Evolutionary conservation across 768 basidiomycete species (phyloP).

Genomic region (Fomitopsis pulvina): DNA sequence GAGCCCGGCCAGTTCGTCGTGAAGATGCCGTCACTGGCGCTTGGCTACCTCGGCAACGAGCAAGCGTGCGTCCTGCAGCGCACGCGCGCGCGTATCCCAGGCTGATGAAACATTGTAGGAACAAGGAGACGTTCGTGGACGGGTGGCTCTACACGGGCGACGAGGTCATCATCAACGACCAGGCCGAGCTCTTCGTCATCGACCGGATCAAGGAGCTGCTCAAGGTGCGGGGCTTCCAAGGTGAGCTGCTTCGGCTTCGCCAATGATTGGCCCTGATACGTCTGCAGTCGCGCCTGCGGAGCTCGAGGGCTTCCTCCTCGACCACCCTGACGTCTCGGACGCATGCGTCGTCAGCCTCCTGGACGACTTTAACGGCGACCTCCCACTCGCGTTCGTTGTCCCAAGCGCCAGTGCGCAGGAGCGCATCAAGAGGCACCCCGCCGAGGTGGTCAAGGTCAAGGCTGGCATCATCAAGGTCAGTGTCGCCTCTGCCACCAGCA

Average conservation of each 20-base stretch:
- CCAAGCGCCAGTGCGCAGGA: constrained; percentile 33
- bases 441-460: constrained; percentile 34
- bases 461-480: constrained; percentile 47
- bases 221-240: constrained; percentile 47
- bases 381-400: constrained; percentile 66
- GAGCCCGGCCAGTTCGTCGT: constrained; percentile 58
- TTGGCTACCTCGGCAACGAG: constrained; percentile 46
- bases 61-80: constrained; percentile 37
- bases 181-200: constrained; percentile 57
- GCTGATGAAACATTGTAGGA: constrained; percentile 41
- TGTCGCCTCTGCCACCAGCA: neutral
- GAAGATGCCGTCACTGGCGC: constrained; percentile 31
- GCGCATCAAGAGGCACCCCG: constrained; percentile 25
- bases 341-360: constrained; percentile 42
- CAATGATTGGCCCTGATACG: neutral
- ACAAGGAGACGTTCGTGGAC: constrained; percentile 56
- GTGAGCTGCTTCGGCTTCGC: neutral
- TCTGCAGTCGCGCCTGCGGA: constrained; percentile 28
- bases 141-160: constrained; percentile 74
- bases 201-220: constrained; percentile 74
- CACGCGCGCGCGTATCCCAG: neutral
- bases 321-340: constrained; percentile 38
- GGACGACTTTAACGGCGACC: constrained; percentile 70
- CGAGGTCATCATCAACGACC: constrained; percentile 54
- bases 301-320: constrained; percentile 29